A percentile compares a stretch with the other conserved stretches of the same genome.
Conservation (phyloP, 768 basidiomycete species). For the Suillus discolor region DNA sequence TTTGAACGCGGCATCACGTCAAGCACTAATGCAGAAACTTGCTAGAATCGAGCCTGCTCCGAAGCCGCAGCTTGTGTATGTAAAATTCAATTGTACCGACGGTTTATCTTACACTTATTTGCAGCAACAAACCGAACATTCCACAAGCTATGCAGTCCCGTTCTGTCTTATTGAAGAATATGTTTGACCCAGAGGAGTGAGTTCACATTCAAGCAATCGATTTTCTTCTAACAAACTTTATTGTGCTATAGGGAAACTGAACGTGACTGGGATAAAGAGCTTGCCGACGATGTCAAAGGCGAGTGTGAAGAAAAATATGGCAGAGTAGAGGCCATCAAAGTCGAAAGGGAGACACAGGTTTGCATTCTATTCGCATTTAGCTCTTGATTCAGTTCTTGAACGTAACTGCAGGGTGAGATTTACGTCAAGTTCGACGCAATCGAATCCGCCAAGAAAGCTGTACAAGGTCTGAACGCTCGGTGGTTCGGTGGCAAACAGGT, state of each 20-base stretch:
- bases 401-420: constrained; percentile 82
- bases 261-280: constrained; percentile 94
- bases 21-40: constrained; percentile 99
- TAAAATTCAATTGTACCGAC: constrained; percentile 15
- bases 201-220: constrained; percentile 28
- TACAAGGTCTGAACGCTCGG: constrained; percentile 91
- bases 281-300: constrained; percentile 93
- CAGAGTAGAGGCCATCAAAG: constrained; percentile 80
- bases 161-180: constrained; percentile 88
- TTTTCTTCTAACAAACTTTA: constrained; percentile 12
- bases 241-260: constrained; percentile 78
- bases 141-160: constrained; percentile 87
- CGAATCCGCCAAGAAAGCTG: constrained; percentile 79
- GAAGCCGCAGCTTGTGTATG: constrained; percentile 65
- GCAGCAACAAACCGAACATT: constrained; percentile 75
- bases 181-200: constrained; percentile 98
- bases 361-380: constrained; percentile 22
- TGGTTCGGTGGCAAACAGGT: constrained; percentile 96
- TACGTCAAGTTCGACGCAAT: constrained; percentile 88
- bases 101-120: constrained; percentile 15
- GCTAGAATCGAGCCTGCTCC: constrained; percentile 84
- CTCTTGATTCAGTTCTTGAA: constrained; percentile 13
- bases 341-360: constrained; percentile 94
- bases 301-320: constrained; percentile 95
- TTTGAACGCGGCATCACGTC: constrained; percentile 96